Base-by-base conservation (phyloP, 768 basidiomycete genomes). In the Pisolithus tinctorius region DNA sequence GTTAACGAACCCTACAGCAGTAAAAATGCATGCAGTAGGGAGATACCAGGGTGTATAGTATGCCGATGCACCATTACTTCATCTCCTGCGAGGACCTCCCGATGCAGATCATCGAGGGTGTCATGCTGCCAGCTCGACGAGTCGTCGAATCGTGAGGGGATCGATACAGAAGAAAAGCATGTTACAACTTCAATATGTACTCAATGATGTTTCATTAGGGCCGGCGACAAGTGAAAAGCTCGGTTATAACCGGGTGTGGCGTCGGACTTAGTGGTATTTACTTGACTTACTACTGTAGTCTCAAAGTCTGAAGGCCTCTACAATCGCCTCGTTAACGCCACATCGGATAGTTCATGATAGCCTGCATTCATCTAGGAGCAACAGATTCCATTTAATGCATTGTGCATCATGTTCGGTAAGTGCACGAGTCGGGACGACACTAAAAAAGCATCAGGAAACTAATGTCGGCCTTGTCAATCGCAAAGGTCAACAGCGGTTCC, bases 21-120 rank as follows among this genome's bases (percentile, higher is more conserved):
- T 80, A 59, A 59, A 59, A 57, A 65, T 47, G 31, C 52, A 67
- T 75, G 75, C 74, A 69, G 72, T 66, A 77, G 82, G 86, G 82
- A 85, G 86, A 89, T 89, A 89, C 86, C n/a, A 82, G 84, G 84
- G 86, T 81, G 78, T 80, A 82, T 72, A 76, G 78, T 86, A 88
- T 87, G 86, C 86, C 82, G 64, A 34, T 85, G 86, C 86, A 78
- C 86, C 83, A 81, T 82, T 83, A 84, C 62, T 88, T 82, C 82
- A 86, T 88, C 84, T 88, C 83, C 86, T 87, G 86, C 85, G 86
- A 87, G 83, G 76, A 59, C 84, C 86, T 69, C 73, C 49, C 73
- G 65, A 70, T 63, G 63, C 71, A 71, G 65, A 61, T 61, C 70
- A 60, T 69, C 72, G 69, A 63, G 65, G 62, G 69, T 72, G 54